A percentile compares a stretch with the other conserved stretches of the same genome.
Conservation (phyloP, 139 green algal genomes). For the Picochlorum costavermella region DNA sequence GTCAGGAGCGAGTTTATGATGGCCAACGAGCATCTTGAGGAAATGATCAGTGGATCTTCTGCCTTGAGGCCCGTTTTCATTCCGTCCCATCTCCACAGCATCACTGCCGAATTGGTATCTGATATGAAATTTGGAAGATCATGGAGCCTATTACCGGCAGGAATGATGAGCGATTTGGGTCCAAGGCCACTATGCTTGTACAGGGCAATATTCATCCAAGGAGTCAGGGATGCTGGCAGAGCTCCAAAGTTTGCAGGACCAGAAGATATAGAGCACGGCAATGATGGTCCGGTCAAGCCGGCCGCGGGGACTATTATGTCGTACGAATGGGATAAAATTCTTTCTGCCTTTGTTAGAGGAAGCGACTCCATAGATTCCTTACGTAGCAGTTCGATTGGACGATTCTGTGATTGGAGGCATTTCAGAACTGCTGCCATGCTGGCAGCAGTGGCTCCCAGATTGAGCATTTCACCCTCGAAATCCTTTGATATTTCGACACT, state of each 20-base stretch:
- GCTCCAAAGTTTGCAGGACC: slow-evolving; percentile 57
- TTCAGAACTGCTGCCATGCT: slow-evolving; percentile 45
- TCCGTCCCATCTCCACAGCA: slow-evolving; percentile 51
- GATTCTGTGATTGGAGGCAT: slow-evolving; percentile 17
- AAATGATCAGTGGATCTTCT: slow-evolving; percentile 35
- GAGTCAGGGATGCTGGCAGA: slow-evolving; percentile 39
- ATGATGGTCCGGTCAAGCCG: slow-evolving; percentile 51
- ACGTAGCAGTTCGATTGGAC: slow-evolving; percentile 68
- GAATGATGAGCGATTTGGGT: slow-evolving; percentile 52
- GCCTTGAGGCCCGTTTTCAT: slow-evolving; percentile 19
- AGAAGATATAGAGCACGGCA: slow-evolving; percentile 43
- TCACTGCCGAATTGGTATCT: slow-evolving; percentile 40
- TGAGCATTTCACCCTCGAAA: slow-evolving; percentile 73
- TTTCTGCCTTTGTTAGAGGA: slow-evolving; percentile 30
- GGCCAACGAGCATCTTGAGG: slow-evolving; percentile 49
- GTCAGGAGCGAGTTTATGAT: slow-evolving; percentile 64
- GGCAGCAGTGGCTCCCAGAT: slow-evolving; percentile 33
- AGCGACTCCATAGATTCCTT: slow-evolving; percentile 72
- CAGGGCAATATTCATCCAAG: slow-evolving; percentile 70
- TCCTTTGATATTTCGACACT: slow-evolving; percentile 31
- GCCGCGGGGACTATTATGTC: slow-evolving; percentile 59
- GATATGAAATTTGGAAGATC: slow-evolving; percentile 44
- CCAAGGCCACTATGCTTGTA: slow-evolving; percentile 44
- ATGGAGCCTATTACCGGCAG: slow-evolving; percentile 52
- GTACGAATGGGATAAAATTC: slow-evolving; percentile 69